phyloP scores from a whole-genome alignment of 768 basidiomycete genomes.

The Chalciporus pseudorubinellus region DNA sequence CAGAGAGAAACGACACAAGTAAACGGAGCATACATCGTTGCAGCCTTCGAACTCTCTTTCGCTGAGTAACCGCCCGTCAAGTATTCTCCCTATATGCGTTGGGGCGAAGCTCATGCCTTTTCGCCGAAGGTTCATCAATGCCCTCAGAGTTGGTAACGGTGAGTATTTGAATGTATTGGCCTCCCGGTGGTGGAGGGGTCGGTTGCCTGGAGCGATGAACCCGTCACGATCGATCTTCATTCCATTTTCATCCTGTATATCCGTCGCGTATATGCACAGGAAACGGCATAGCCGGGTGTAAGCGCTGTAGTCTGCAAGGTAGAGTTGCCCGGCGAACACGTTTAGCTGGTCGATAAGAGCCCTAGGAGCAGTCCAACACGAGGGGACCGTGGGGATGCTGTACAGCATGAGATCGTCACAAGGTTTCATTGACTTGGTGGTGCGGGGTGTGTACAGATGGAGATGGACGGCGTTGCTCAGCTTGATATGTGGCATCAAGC shows the following conservation, averaged over 20 bases:
- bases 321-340: slow-evolving; percentile 32
- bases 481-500: slow-evolving; percentile 36
- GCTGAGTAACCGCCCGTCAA: slow-evolving; percentile 24
- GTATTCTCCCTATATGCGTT: slow-evolving; percentile 41
- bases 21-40: neutral
- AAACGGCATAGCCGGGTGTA: slow-evolving; percentile 24
- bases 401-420: slow-evolving; percentile 31
- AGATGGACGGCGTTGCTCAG: slow-evolving; percentile 32
- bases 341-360: slow-evolving; percentile 20
- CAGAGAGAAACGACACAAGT: too few species aligned
- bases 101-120: slow-evolving; percentile 36
- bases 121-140: slow-evolving; percentile 28
- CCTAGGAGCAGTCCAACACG: neutral
- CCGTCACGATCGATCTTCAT: slow-evolving; percentile 12
- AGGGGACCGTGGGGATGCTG: slow-evolving; percentile 1
- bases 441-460: slow-evolving; percentile 40
- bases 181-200: neutral
- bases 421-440: slow-evolving; percentile 30
- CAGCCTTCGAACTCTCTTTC: neutral
- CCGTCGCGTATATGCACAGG: slow-evolving; percentile 19
- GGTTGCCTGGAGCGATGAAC: slow-evolving; percentile 14
- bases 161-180: slow-evolving; percentile 32
- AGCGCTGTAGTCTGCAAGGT: slow-evolving; percentile 18
- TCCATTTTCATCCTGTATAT: neutral
- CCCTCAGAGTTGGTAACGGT: slow-evolving; percentile 30